phyloP scores from a whole-genome alignment of 106 monocot genomes.

The Platanthera guangdongensis region DNA sequence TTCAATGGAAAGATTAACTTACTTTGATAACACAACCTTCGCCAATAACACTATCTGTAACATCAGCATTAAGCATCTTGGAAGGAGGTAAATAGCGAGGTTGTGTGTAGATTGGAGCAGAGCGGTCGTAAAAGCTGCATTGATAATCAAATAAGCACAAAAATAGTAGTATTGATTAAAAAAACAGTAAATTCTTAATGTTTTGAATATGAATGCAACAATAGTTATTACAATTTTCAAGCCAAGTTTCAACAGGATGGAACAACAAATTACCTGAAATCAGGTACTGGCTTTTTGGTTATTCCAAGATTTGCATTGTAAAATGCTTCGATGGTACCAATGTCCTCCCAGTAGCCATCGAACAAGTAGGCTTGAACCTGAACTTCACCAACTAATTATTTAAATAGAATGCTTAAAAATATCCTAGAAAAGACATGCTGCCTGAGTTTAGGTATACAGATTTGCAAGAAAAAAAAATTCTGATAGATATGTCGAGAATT shows the following conservation, averaged over 20 bases:
- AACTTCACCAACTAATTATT: background rate
- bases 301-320: constrained; percentile 98
- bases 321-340: constrained; percentile 97
- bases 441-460: background rate
- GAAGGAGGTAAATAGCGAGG: constrained; percentile 92
- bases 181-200: background rate
- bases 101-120: constrained; percentile 93
- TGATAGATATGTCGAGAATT: background rate
- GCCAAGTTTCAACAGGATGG: background rate
- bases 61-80: constrained; percentile 91
- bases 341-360: constrained; percentile 99
- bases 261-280: constrained; percentile 64
- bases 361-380: constrained; percentile 93
- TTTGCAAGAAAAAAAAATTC: background rate
- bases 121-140: constrained; percentile 90
- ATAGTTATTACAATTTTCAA: background rate
- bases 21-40: constrained; percentile 97
- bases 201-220: background rate
- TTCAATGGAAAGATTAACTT: constrained; percentile 14
- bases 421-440: background rate
- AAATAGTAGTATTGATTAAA: background rate
- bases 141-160: background rate
- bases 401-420: background rate
- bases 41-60: constrained; percentile 94
- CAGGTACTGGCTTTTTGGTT: constrained; percentile 89